These are phyloP conservation scores for Lodderomyces orthopsilosis DNA, from an alignment of 1,139 yeast genomes.

Conservation along the genomic window DNA sequence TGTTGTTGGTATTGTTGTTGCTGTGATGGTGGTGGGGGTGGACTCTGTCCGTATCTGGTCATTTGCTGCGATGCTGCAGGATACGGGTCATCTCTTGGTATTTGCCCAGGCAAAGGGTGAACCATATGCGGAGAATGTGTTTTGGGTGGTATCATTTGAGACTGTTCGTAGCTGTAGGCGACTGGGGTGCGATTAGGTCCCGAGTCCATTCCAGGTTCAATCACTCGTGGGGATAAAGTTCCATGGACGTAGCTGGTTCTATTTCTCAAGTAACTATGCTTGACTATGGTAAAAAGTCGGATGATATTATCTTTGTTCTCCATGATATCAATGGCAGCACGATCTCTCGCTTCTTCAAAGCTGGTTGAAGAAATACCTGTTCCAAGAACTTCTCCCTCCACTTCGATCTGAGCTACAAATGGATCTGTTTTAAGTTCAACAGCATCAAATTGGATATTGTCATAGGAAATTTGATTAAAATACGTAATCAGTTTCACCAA, in stretches of 20 bases:
- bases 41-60: background rate
- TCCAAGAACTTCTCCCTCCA: slow-evolving; percentile 23
- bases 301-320: slow-evolving; percentile 11
- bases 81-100: background rate
- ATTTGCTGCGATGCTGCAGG: background rate
- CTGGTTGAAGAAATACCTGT: slow-evolving; percentile 31
- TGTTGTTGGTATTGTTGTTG: slow-evolving; percentile 1
- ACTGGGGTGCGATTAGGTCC: background rate
- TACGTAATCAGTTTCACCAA: slow-evolving; percentile 26
- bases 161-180: background rate
- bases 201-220: background rate
- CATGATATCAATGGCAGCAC: slow-evolving; percentile 28
- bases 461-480: slow-evolving; percentile 17
- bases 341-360: slow-evolving; percentile 29
- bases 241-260: background rate
- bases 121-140: background rate
- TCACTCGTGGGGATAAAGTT: background rate
- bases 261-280: background rate
- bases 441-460: slow-evolving; percentile 22
- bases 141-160: background rate
- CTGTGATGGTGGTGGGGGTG: background rate
- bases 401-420: slow-evolving; percentile 26
- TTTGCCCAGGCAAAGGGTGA: background rate
- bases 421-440: slow-evolving; percentile 28
- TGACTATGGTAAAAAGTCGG: slow-evolving; percentile 1